Evolutionary conservation across 495 filamentous ascomycete species (phyloP).

Genomic region (Neurospora sp.): DNA sequence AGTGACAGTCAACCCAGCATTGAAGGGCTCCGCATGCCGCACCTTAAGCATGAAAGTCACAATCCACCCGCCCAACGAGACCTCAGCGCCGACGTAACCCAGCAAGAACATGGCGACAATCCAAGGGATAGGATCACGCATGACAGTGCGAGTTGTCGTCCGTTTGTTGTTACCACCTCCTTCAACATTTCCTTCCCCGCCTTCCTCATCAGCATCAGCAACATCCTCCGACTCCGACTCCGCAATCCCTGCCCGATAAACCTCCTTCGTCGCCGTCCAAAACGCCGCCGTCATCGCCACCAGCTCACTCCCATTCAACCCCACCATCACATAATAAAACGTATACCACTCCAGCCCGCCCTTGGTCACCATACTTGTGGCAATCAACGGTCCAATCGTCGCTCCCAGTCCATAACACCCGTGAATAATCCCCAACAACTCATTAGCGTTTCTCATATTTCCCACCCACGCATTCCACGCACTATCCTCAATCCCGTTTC

Average conservation of each 20-base stretch:
- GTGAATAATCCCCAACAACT: constrained; percentile 60
- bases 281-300: constrained; percentile 46
- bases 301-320: constrained; percentile 52
- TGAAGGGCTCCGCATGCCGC: constrained; percentile 57
- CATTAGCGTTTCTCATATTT: constrained; percentile 60
- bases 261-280: constrained; percentile 54
- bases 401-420: constrained; percentile 72
- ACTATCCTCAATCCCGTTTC: constrained; percentile 59
- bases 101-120: constrained; percentile 66
- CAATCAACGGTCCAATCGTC: constrained; percentile 64
- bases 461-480: constrained; percentile 78
- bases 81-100: constrained; percentile 76
- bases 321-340: constrained; percentile 60
- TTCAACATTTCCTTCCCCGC: not conserved
- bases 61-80: constrained; percentile 79
- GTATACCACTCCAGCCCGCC: constrained; percentile 49
- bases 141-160: constrained; percentile 27
- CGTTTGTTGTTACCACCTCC: not conserved
- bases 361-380: constrained; percentile 59
- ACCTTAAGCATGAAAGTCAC: constrained; percentile 76
- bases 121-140: constrained; percentile 52
- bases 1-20: constrained; percentile 67
- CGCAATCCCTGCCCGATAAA: constrained; percentile 39
- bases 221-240: not conserved
- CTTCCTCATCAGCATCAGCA: constrained; percentile 13